These are phyloP conservation scores for Kockiozyma suomiensis DNA, from an alignment of 805 yeast genomes.

Conservation along the genomic window DNA sequence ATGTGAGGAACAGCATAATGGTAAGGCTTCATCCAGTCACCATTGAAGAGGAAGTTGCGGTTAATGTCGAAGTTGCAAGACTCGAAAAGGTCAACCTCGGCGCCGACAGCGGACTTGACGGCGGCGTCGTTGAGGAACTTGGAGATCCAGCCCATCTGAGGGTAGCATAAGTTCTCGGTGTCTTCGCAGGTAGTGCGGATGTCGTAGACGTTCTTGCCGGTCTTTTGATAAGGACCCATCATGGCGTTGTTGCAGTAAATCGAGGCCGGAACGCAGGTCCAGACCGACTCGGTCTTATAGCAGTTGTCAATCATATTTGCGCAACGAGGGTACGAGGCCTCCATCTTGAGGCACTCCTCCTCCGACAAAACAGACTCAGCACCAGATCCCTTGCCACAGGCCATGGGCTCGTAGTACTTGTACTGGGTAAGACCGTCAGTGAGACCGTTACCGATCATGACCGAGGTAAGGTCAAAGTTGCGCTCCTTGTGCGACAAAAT, in stretches of 20 bases:
- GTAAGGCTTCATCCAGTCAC: constrained; percentile 93
- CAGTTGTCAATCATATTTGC: constrained; percentile 72
- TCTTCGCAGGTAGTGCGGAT: constrained; percentile 78
- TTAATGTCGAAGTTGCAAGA: constrained; percentile 79
- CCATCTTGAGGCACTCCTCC: constrained; percentile 76
- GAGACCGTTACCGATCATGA: constrained; percentile 90
- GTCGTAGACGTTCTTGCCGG: constrained; percentile 92
- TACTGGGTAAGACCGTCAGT: constrained; percentile 83
- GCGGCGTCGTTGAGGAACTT: constrained; percentile 73
- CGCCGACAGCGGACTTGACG: constrained; percentile 83
- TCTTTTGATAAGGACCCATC: constrained; percentile 76
- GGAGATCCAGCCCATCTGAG: constrained; percentile 74
- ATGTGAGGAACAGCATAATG: constrained; percentile 64
- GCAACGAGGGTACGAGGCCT: constrained; percentile 73
- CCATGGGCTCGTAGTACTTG: constrained; percentile 86
- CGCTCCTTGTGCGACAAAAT: constrained; percentile 51
- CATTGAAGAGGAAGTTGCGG: constrained; percentile 78
- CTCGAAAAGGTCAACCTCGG: constrained; percentile 77
- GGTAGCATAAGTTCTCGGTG: constrained; percentile 71
- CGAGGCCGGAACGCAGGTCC: constrained; percentile 90
- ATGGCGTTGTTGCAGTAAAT: constrained; percentile 85
- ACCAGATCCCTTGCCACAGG: constrained; percentile 82
- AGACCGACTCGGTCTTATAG: constrained; percentile 69
- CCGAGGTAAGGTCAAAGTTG: constrained; percentile 69
- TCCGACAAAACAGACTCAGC: constrained; percentile 73